Conservation (phyloP, 2,329 filamentous ascomycete genomes). For the Daldinia eschscholtzii region DNA sequence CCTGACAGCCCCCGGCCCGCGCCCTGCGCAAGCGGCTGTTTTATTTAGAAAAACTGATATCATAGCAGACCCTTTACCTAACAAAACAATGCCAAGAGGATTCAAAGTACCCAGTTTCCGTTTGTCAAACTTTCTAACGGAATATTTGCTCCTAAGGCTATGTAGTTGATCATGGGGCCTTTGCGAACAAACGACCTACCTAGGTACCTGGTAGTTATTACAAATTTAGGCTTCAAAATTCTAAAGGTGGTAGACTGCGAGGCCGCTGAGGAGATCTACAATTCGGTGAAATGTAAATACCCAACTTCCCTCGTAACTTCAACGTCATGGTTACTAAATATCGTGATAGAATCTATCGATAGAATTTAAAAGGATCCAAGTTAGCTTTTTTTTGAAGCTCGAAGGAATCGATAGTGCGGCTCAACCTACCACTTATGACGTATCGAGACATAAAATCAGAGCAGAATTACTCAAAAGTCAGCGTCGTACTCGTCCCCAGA, state of each 20-base stretch:
- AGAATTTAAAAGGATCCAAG: neutral
- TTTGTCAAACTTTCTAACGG: neutral
- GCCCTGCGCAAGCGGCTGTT: neutral
- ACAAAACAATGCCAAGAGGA: neutral
- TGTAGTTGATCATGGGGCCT: neutral
- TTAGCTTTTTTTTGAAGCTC: neutral
- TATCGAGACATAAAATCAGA: neutral
- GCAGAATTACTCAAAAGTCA: conserved; percentile 2
- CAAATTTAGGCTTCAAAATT: neutral
- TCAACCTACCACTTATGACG: neutral
- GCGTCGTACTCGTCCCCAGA: neutral
- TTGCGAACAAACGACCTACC: neutral
- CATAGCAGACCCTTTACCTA: neutral
- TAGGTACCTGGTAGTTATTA: neutral
- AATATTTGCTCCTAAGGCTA: neutral
- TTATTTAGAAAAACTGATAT: conserved; percentile 12
- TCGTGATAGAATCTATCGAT: neutral
- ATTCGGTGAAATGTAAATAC: neutral
- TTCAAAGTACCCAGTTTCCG: conserved; percentile 8
- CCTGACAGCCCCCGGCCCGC: neutral
- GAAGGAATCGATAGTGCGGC: neutral
- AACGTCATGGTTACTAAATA: conserved; percentile 10
- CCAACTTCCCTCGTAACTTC: neutral
- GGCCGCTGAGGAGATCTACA: neutral
- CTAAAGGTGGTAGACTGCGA: neutral